Evolutionary conservation across 257 asterid species (phyloP), one percentile per base, ranked within the genome.

Genomic region (Plantago major): DNA sequence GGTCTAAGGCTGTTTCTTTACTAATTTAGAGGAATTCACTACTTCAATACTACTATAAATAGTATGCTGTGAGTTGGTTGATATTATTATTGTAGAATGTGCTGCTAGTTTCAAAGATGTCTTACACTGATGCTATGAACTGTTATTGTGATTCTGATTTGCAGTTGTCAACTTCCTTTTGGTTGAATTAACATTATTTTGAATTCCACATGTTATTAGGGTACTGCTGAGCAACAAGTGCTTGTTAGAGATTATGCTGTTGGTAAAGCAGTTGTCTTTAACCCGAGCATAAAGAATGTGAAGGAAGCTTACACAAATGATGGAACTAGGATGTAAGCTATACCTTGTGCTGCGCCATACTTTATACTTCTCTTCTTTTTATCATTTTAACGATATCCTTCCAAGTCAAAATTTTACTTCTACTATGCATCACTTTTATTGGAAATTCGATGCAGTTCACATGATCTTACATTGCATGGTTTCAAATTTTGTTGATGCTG

Each of bases 301-400:
- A 92, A 82, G 78, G 97, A 87, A 79, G 97, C 85, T 60, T 89
- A 78, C 76, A 84, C 96, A 26, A 66, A 87, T 12, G 99, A 92
- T 76, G 99, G 99, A 63, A 74, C 53, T 66, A 89, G 72, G 78
- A 84, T 92, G 99, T 91, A 84, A 73, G 91, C 42, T 64, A 19
- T 45, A 65, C 67, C 55, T 16, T 16, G 50, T 55, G 18, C 37
- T 22, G 26, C 26, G 2, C 26, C 26, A 22, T 1, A 22, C 26
- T 22, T 22, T 22, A 2, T 22, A 22, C 26, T 22, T 22, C 1
- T 22, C 1, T 1, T 22, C 26, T 22, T 22, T 22, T 22, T 1
- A 22, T 22, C 26, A 22, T 22, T 22, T 22, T 22, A 22, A 22
- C 2, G 26, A 22, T 22, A 22, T 22, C 2, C 26, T 22, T 22